Evolutionary conservation across 169 alveolate genomes (phyloP).

Genomic region (Cryptosporidium baileyi): DNA sequence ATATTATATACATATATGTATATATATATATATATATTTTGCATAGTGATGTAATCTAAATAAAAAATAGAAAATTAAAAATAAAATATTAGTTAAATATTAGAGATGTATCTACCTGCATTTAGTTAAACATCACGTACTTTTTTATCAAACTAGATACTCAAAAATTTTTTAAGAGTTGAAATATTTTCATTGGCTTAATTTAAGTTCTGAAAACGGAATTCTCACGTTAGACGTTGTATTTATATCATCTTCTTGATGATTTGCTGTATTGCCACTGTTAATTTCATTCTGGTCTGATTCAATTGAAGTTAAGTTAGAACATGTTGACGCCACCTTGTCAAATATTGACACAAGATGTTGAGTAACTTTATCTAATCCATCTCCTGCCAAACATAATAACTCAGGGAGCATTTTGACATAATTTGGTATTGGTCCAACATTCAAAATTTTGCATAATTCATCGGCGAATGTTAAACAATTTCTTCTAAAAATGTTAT

Average conservation of each 20-base stretch:
- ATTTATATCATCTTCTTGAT: neutral
- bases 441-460: constrained; percentile 25
- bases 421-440: constrained; percentile 53
- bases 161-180: no score
- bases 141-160: no score
- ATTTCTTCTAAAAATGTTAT: constrained; percentile 69
- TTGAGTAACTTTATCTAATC: constrained; percentile 26
- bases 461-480: constrained; percentile 71
- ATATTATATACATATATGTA: no score
- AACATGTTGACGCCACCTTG: constrained; percentile 34
- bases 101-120: no score
- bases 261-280: neutral
- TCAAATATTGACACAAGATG: constrained; percentile 24
- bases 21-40: no score
- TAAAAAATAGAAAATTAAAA: no score
- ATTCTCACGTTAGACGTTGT: no score
- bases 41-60: no score
- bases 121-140: no score
- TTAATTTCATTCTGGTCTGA: neutral
- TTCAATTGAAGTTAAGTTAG: constrained; percentile 12
- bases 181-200: no score
- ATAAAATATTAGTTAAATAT: no score
- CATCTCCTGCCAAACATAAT: constrained; percentile 60
- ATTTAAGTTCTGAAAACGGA: no score
- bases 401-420: constrained; percentile 57